Base-by-base conservation (phyloP, 2,329 filamentous ascomycete genomes). In the Alternaria metachromatica region DNA sequence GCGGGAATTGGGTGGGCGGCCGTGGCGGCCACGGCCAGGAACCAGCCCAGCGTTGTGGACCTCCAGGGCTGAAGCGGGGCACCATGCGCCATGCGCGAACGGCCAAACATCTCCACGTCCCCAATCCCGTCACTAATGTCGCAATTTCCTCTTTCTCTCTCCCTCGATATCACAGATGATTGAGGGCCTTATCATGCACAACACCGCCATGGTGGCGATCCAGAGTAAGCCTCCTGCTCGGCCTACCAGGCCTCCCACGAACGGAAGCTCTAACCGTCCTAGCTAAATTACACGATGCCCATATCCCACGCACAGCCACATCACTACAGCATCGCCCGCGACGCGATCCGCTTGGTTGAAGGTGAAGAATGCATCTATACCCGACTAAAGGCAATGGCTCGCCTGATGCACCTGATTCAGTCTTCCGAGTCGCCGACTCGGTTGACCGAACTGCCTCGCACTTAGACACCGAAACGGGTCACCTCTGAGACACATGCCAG, bases 161-260 rank as follows among this genome's bases (percentile, higher is more conserved):
- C 41, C 15, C 20, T 44, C 26, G 20, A 5, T 8, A 25, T 50
- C 56, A 9, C 60, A 33, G 41, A 33, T 60, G 56, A 55, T 55
- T 45, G 60, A 33, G 30, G 30, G 56, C 50, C 56, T 60, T 44
- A 43, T 48, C 33, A 20, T 51, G 20, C 51, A 21, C n/a, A 60
- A 55, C n/a, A 50, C 60, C 56, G 57, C 54, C 54, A 48, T 26
- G 25, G 63, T 63, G 63, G 60, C 60, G 41, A 53, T 57, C 56
- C 54, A 63, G 57, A 25, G 63, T 58, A 62, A 57, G 63, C 60
- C 55, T 37, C 48, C 28, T 46, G 41, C 46, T 51, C 53, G 60
- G 55, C 51, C 63, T 63, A 60, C 48, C 54, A 51, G 63, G 60
- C 60, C 30, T 54, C 63, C 59, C 28, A 44, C 55, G 53, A 50